Evolutionary conservation across 768 basidiomycete genomes (phyloP), one percentile per base, ranked within the genome.

Genomic region (Tephrocybe rancida): DNA sequence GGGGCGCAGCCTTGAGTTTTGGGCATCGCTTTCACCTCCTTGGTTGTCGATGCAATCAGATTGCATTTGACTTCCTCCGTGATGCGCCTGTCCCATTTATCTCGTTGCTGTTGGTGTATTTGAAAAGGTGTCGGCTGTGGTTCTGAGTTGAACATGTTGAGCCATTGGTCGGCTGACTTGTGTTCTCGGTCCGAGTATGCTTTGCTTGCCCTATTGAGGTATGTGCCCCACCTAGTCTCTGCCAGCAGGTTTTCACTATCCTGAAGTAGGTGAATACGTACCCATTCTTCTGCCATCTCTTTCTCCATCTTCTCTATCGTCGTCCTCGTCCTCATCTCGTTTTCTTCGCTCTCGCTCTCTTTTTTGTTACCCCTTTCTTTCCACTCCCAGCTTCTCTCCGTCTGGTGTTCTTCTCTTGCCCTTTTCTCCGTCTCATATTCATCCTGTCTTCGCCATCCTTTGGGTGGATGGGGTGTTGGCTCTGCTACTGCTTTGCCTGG

Each of bases 221-320:
- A 44, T 26, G 43, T n/a, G 22, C 24, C 25, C 43, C 43, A 44
- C n/a, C 43, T 16, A 3, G 43, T 44, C 19, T 44, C 43, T 2
- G 43, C 43, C 43, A 21, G 26, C 3, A 25, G 43, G 22, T 44
- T 25, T 3, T 2, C n/a, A 3, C 16, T n/a, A 26, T 44, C 24
- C 3, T 44, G 43, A 6, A 26, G 22, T 3, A 44, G 21, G 16
- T 44, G 43, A 26, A 44, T 44, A 10, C 25, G 22, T 26, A 44
- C 43, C 43, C 43, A 44, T 26, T 44, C 43, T 10, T 44, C 43
- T 9, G 43, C 43, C 43, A 44, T 44, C n/a, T 44, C 43, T 14
- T 16, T 4, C 14, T 44, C 43, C 26, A 25, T 6, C 22, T 44
- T 25, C 4, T 21, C 4, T 5, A 26, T 6, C 13, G 30, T n/a